These are phyloP conservation scores for Malus sieversii DNA, from an alignment of 306 rosid genomes.

Conservation along the genomic window DNA sequence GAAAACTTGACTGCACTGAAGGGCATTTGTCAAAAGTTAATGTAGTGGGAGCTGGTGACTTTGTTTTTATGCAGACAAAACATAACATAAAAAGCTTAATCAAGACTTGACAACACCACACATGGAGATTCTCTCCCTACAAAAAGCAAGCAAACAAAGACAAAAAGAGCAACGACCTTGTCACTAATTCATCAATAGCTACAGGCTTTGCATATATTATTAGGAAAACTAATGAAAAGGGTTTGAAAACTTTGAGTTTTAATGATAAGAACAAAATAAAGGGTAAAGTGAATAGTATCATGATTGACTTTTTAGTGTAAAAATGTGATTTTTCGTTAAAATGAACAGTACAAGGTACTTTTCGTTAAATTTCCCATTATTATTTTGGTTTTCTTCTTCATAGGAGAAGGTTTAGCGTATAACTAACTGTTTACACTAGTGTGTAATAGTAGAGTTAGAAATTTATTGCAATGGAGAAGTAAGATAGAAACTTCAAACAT, in stretches of 20 bases:
- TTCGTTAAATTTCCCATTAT: too few relatives aligned
- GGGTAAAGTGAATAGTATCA: too few relatives aligned
- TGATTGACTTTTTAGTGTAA: too few relatives aligned
- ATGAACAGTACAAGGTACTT: too few relatives aligned
- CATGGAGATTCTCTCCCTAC: slow-evolving; percentile 22
- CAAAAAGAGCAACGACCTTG: slow-evolving; percentile 37
- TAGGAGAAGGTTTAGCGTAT: neutral
- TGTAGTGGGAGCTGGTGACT: slow-evolving; percentile 60
- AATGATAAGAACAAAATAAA: too few relatives aligned
- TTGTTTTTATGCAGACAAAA: slow-evolving; percentile 15
- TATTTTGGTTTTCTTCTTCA: slow-evolving; percentile 1
- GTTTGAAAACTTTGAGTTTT: too few relatives aligned
- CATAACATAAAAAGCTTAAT: neutral
- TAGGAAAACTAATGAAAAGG: too few relatives aligned
- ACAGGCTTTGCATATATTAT: slow-evolving; percentile 5
- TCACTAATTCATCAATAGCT: slow-evolving; percentile 7
- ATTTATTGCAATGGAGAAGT: too few relatives aligned
- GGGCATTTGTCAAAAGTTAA: slow-evolving; percentile 36
- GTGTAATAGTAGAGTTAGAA: too few relatives aligned
- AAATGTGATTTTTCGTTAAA: too few relatives aligned
- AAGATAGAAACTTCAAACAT: too few relatives aligned
- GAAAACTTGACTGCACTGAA: slow-evolving; percentile 4
- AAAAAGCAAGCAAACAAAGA: slow-evolving; percentile 48
- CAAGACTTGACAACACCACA: slow-evolving; percentile 18
- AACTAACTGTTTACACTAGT: too few relatives aligned